Evolutionary conservation across 1,284 basidiomycete genomes (phyloP).

Genomic region (Inonotus hispidus): DNA sequence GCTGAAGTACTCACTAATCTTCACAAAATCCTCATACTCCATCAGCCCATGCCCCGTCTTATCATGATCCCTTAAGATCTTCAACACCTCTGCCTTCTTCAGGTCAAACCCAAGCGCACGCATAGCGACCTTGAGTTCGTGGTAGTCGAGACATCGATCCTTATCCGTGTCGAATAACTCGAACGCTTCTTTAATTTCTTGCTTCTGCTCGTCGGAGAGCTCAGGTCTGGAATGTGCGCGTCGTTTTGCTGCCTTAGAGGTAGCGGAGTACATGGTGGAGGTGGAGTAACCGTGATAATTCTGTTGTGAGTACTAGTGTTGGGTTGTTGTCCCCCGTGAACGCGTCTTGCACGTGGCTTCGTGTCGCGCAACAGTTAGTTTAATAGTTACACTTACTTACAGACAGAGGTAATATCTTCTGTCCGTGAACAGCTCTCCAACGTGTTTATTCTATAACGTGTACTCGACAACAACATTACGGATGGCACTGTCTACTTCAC

Average conservation of each 20-base stretch:
- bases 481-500: no score
- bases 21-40: conserved; percentile 92
- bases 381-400: no score
- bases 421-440: no score
- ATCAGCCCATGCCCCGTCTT: conserved; percentile 87
- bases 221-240: conserved; percentile 69
- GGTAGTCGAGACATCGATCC: conserved; percentile 95
- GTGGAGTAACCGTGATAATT: neutral
- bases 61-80: conserved; percentile 90
- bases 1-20: conserved; percentile 76
- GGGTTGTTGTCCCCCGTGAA: neutral
- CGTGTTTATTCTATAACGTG: no score
- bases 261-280: conserved; percentile 63
- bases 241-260: conserved; percentile 66
- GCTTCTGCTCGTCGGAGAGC: conserved; percentile 91
- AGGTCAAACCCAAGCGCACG: conserved; percentile 95
- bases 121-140: conserved; percentile 99
- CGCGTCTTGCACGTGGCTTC: neutral
- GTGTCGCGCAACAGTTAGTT: no score
- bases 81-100: conserved; percentile 97
- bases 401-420: no score
- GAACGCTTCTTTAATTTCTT: conserved; percentile 98
- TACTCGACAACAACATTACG: no score
- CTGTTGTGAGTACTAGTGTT: neutral
- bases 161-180: conserved; percentile 98